Evolutionary conservation across 2,329 filamentous ascomycete genomes (phyloP), one percentile per base, ranked within the genome.

Genomic region (Trichoderma lentiforme): DNA sequence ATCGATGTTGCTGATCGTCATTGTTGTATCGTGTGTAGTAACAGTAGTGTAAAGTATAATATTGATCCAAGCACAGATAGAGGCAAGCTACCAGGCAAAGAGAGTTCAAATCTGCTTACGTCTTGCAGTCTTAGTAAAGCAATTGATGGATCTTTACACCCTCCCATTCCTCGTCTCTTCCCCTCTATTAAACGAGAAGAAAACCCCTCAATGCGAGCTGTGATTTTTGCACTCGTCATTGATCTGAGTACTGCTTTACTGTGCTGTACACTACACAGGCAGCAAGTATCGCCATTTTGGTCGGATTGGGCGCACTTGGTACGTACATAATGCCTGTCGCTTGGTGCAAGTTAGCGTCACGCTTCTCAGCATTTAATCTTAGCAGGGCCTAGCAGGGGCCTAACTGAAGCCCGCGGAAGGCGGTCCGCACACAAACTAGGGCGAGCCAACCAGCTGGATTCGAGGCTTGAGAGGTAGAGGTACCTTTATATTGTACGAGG

Each of bases 381-480:
- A 32, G 62, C 39, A 65, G 62, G 56, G 30, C 18, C n/a, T 32
- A 30, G 28, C n/a, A 30, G 56, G 56, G 26, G 7, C 28, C 56
- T 32, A n/a, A 58, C 15, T 18, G 32, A 32, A 15, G 43, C 60
- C 60, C 68, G 68, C 68, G 68, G 68, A 64, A 64, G 60, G 14
- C 70, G 70, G 70, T 34, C 65, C 62, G 63, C 62, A 32, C n/a
- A 69, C 26, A 39, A 30, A 39, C 70, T 24, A 69, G 70, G 70
- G 70, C 39, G 70, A 72, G 70, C 70, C 70, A 47, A 63, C 64
- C 70, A 63, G 70, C 67, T 67, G 70, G 70, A 28, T 67, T 67
- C 53, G 62, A 30, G 34, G 65, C 56, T 43, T 30, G 28, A 34
- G 43, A 53, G 26, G 62, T 32, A 34, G 26, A 21, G 30, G n/a